Evolutionary conservation across 75 land plant genomes (phyloP), one percentile per base, ranked within the genome.

Genomic region (Chamaecyparis obtusa): DNA sequence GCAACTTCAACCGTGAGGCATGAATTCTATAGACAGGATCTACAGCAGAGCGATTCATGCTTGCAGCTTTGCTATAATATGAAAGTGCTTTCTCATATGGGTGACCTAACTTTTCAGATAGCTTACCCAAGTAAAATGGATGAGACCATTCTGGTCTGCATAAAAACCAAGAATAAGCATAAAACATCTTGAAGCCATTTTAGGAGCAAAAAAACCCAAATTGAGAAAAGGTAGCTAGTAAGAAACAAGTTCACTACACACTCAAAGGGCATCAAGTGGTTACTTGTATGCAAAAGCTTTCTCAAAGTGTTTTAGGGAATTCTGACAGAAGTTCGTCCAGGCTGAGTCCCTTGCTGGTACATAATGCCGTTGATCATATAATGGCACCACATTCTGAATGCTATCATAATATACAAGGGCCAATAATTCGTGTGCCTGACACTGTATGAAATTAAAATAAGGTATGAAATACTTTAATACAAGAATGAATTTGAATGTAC

Each of bases 341-440:
- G 89, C 71, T 54, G 90, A 92, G 91, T 98, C 95, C 84, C 89
- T 96, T 39, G 77, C 84, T 36, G 96, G 96, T 79, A 90, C 88
- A 87, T 92, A 90, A 93, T 92, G 86, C 86, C 99, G 92, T 87
- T 98, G 99, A 83, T 98, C 99, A 91, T 94, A 98, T 48, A 95
- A 90, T 81, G 99, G 99, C 0, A 94, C 99, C 49, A 96, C 98
- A 94, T 98, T 97, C 89, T 98, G 99, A 88, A 98, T 86, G 86
- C 94, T 89, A 85, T 98, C 99, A 90, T 98, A 98, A 89, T 98
- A 98, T 10, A 98, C 99, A 35, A 98, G 92, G 48, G 97, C 99
- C 87, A 98, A 87, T 54, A 95, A 85, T 91, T 98, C 99, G 46
- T 97, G 96, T 86, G 97, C 95, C 88, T 95, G 95, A 81, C 97